Percentiles rank a stretch among this genome's conserved stretches.
These are phyloP conservation scores for Colletotrichum tofieldiae DNA, from an alignment of 2,329 filamentous ascomycete genomes.

Conservation along the genomic window DNA sequence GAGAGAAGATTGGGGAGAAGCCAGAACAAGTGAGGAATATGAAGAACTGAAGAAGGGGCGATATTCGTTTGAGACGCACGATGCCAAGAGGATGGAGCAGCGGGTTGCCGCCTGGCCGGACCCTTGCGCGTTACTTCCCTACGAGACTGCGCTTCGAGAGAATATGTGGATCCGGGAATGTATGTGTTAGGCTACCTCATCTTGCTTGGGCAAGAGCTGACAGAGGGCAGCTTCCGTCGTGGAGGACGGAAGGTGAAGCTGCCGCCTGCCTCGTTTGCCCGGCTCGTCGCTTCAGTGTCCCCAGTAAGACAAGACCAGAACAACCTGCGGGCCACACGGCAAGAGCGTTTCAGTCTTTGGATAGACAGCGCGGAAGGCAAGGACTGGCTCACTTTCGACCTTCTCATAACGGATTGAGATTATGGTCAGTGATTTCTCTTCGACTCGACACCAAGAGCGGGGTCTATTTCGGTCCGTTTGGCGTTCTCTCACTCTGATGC, in stretches of 20 bases:
- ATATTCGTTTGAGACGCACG: not conserved
- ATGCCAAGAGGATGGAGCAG: constrained; percentile 16
- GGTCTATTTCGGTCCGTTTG: not conserved
- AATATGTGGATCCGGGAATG: constrained; percentile 11
- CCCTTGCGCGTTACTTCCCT: constrained; percentile 3
- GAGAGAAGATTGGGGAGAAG: not conserved
- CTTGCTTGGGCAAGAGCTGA: not conserved
- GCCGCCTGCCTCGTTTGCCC: not conserved
- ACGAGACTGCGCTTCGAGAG: not conserved
- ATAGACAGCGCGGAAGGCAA: not conserved
- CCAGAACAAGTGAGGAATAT: not conserved
- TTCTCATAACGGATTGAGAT: too few relatives aligned
- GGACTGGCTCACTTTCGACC: too few relatives aligned
- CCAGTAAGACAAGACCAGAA: not conserved
- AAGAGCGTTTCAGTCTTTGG: not conserved
- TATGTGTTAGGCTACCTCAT: not conserved
- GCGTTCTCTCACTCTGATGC: not conserved
- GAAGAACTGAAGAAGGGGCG: not conserved
- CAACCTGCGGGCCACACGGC: not conserved
- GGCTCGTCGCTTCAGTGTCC: not conserved
- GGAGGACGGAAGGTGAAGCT: not conserved
- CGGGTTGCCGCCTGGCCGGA: not conserved
- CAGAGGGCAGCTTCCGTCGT: not conserved
- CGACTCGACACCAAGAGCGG: not conserved
- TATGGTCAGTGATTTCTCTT: not conserved